Evolutionary conservation across 768 basidiomycete genomes (phyloP).

Genomic region (Mycena leptocephala): DNA sequence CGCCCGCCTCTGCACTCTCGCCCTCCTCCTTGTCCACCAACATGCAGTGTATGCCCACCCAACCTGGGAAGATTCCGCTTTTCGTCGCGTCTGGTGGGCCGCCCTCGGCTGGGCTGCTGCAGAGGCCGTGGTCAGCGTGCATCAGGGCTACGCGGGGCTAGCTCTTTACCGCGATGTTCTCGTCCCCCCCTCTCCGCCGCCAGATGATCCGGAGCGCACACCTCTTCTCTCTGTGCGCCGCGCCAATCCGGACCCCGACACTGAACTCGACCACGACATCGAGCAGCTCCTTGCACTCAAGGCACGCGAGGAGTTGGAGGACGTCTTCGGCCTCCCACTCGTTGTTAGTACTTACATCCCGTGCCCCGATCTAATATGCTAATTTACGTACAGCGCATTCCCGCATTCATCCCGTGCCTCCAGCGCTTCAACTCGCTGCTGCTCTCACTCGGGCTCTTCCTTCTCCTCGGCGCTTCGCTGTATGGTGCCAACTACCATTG

Average conservation of each 20-base stretch:
- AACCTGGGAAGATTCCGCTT: conserved; percentile 71
- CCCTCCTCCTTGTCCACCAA: conserved; percentile 67
- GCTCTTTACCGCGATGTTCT: conserved; percentile 80
- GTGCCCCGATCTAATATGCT: background rate
- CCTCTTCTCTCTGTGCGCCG: conserved; percentile 17
- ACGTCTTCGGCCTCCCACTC: conserved; percentile 84
- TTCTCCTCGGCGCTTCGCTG: conserved; percentile 75
- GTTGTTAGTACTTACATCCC: conserved; percentile 69
- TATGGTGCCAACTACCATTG: conserved; percentile 59
- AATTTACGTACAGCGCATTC: conserved; percentile 70
- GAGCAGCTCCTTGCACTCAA: conserved; percentile 76
- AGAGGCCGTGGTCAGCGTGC: conserved; percentile 76
- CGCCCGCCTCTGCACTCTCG: conserved; percentile 70
- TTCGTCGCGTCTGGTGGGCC: conserved; percentile 83
- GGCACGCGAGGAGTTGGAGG: conserved; percentile 83
- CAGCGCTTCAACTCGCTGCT: conserved; percentile 84
- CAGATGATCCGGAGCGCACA: conserved; percentile 44
- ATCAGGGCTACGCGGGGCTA: conserved; percentile 82
- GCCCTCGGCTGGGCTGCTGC: conserved; percentile 84
- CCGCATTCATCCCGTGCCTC: conserved; percentile 84
- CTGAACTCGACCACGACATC: conserved; percentile 74
- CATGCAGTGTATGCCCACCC: conserved; percentile 59
- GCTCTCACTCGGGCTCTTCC: conserved; percentile 77
- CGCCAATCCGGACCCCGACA: conserved; percentile 23
- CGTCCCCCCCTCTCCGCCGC: conserved; percentile 59